phyloP scores from a whole-genome alignment of 805 yeast species.

The Sugiyamaella smithiae region DNA sequence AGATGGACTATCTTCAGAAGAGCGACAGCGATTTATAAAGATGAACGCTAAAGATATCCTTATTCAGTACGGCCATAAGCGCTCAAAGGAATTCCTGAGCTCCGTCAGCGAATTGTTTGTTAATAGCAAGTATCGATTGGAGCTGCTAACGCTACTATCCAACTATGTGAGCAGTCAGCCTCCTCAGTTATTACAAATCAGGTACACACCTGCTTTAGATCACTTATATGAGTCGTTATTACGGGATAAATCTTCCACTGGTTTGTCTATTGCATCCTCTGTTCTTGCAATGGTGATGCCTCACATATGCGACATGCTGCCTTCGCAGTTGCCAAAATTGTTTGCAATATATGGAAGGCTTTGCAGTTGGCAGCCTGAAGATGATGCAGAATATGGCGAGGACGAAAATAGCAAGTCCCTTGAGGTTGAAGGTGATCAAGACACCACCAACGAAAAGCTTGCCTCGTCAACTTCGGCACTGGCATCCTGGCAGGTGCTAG shows the following conservation, averaged over 20 bases:
- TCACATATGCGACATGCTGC: slow-evolving; percentile 39
- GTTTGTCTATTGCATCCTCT: slow-evolving; percentile 39
- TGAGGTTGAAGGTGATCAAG: slow-evolving; percentile 6
- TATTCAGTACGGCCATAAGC: slow-evolving; percentile 41
- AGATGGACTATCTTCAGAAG: slow-evolving; percentile 35
- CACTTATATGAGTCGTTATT: slow-evolving; percentile 40
- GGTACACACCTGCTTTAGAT: slow-evolving; percentile 38
- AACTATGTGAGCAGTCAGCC: slow-evolving; percentile 36
- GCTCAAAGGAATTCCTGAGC: slow-evolving; percentile 39
- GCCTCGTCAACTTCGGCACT: slow-evolving; percentile 1
- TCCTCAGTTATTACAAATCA: slow-evolving; percentile 34
- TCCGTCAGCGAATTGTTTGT: slow-evolving; percentile 39
- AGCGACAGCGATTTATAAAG: slow-evolving; percentile 48
- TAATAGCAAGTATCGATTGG: slow-evolving; percentile 38
- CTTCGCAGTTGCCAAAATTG: slow-evolving; percentile 39
- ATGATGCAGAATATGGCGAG: slow-evolving; percentile 15
- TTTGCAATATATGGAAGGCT: slow-evolving; percentile 46
- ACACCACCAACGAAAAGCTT: background rate
- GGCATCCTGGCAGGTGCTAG: slow-evolving; percentile 18
- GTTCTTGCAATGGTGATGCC: slow-evolving; percentile 46
- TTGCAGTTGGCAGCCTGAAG: slow-evolving; percentile 29
- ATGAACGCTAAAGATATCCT: slow-evolving; percentile 44
- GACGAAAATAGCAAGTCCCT: slow-evolving; percentile 12
- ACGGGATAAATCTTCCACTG: slow-evolving; percentile 42
- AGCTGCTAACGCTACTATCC: slow-evolving; percentile 40